phyloP scores from a whole-genome alignment of 768 basidiomycete genomes.

The Suillus discolor region DNA sequence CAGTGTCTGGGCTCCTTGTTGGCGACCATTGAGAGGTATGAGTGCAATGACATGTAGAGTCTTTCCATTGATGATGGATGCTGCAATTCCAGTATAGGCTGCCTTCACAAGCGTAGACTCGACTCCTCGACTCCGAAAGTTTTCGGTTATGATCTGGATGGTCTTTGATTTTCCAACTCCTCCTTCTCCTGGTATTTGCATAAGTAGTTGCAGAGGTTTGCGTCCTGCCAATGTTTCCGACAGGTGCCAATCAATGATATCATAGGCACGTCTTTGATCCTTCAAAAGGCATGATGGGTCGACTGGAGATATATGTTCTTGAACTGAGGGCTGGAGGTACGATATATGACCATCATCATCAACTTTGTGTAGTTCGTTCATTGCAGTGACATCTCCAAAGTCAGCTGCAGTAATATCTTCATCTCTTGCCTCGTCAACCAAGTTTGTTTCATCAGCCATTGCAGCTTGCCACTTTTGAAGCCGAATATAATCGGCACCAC shows the following conservation, averaged over 20 bases:
- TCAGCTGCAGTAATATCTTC: no score
- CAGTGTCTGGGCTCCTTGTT: not conserved
- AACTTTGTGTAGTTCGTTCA: no score
- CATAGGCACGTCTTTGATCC: constrained; percentile 29
- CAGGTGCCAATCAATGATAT: constrained; percentile 38
- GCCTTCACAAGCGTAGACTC: constrained; percentile 32
- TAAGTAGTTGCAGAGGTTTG: constrained; percentile 31
- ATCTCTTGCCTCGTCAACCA: no score
- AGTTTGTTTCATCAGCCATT: not conserved
- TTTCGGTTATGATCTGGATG: constrained; percentile 37
- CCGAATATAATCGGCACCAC: not conserved
- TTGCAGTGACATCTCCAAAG: no score
- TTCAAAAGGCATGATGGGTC: not conserved
- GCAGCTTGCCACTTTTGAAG: not conserved
- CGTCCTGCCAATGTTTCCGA: constrained; percentile 20
- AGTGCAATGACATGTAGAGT: constrained; percentile 40
- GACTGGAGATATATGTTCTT: not conserved
- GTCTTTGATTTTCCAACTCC: constrained; percentile 47
- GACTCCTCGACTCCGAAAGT: constrained; percentile 25
- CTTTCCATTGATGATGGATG: constrained; percentile 38
- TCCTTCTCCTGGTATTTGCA: constrained; percentile 44
- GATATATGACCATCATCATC: no score
- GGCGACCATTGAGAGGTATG: constrained; percentile 16
- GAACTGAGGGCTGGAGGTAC: no score
- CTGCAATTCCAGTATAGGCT: constrained; percentile 43